Evolutionary conservation across 75 land plant genomes (phyloP).

Genomic region (Larix kaempferi): DNA sequence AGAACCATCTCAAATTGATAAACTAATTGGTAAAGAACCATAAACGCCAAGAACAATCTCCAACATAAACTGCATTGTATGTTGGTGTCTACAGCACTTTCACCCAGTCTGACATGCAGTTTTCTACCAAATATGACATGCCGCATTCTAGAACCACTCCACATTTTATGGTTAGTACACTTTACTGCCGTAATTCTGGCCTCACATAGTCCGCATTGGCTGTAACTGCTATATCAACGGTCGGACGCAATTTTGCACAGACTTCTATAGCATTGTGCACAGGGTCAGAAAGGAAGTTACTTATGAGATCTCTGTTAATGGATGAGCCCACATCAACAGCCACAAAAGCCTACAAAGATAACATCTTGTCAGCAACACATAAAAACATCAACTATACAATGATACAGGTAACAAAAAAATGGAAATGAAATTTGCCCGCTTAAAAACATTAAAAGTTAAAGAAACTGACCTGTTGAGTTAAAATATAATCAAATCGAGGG

Average conservation of each 20-base stretch:
- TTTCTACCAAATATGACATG: background rate
- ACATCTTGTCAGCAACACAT: background rate
- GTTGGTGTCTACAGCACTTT: background rate
- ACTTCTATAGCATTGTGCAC: constrained; percentile 82
- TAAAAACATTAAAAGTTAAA: background rate
- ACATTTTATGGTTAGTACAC: background rate
- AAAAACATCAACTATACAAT: constrained; percentile 1
- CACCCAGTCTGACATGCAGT: background rate
- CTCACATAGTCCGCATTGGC: constrained; percentile 89
- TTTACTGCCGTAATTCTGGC: constrained; percentile 78
- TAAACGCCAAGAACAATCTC: background rate
- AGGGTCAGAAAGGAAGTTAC: constrained; percentile 86
- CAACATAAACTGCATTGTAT: background rate
- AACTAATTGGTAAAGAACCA: no score
- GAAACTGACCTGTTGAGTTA: constrained; percentile 74
- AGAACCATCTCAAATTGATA: no score
- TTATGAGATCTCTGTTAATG: constrained; percentile 77
- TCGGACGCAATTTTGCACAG: constrained; percentile 85
- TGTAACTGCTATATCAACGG: constrained; percentile 90
- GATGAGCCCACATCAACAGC: constrained; percentile 63
- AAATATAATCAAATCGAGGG: constrained; percentile 90
- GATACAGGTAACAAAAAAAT: background rate
- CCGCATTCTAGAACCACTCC: background rate
- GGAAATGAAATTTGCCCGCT: background rate
- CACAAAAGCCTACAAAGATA: constrained; percentile 57